Percentiles rank a stretch among this genome's conserved stretches.
phyloP scores from a whole-genome alignment of 345 rosid species.

The Carallia pectinifolia region DNA sequence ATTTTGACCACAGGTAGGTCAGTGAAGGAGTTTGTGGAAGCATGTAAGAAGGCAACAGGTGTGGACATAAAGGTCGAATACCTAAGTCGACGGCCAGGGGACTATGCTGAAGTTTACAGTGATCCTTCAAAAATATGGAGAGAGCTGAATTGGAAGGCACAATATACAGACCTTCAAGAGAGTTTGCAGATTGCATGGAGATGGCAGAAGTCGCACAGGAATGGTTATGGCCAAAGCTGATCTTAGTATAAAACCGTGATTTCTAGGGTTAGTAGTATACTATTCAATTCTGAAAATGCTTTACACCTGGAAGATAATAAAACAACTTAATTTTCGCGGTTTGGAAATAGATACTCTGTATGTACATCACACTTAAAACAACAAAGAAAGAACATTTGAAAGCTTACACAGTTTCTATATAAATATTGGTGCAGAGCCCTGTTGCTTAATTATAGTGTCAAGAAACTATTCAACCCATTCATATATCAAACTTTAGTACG shows the following conservation, averaged over 20 bases:
- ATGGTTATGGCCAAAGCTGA: constrained; percentile 18
- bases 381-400: neutral
- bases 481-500: too few relatives aligned
- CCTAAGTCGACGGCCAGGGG: constrained; percentile 89
- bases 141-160: constrained; percentile 16
- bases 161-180: constrained; percentile 15
- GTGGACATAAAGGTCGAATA: constrained; percentile 66
- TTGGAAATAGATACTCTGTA: neutral
- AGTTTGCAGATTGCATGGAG: constrained; percentile 19
- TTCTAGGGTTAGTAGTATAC: too few relatives aligned
- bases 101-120: constrained; percentile 89
- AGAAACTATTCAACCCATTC: too few relatives aligned
- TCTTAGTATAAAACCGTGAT: neutral
- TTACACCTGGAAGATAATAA: neutral
- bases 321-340: neutral
- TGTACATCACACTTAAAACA: neutral
- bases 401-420: neutral
- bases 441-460: too few relatives aligned
- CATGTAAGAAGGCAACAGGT: constrained; percentile 93
- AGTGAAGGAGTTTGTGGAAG: constrained; percentile 92
- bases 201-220: constrained; percentile 19
- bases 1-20: constrained; percentile 62
- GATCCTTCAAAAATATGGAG: constrained; percentile 25
- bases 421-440: too few relatives aligned
- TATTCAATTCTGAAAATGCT: neutral